Base-by-base conservation (phyloP, 2,329 filamentous ascomycete genomes). In the Aspergillus aculeatinus region DNA sequence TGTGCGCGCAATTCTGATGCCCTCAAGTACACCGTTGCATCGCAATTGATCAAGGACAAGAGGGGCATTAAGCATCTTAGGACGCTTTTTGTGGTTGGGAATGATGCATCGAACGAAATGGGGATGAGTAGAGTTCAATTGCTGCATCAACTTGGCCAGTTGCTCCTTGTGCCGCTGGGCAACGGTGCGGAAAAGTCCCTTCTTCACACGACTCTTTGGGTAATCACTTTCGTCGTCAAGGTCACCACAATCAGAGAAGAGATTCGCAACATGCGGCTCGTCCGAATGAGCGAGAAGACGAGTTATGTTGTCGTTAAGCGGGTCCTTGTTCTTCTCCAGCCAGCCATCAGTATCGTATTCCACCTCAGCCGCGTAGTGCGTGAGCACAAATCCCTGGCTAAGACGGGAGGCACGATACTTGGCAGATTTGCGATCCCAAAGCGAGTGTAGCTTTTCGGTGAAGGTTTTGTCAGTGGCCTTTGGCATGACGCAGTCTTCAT, bases 281-380 rank as follows among this genome's bases (percentile, higher is more conserved):
- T 83, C 87, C 1, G 96, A 99, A 14, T 84, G 83, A 42, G 93
- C 91, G 39, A 99, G 84, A 7, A 99, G 83, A 23, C 92, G 87
- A 0, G 96, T 99, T 63, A 99, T 85, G 64, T 98, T 99, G 82
- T 99, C 96, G 70, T 98, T 98, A 50, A 99, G 77, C 1, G 95
- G 96, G 70, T 99, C 95, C 75, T 99, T 99, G 82, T 99, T 99
- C 83, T 98, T 99, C 76, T 98, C 94, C 35, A 99, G 80, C 95
- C 95, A 99, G 60, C 90, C 90, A 59, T 94, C 87, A 0, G 95
- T 99, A 0, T 89, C 92, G 74, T 99, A 99, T 75, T 99, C 96
- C 2, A 99, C 95, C 75, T 98, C 95, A 27, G 95, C 93, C 25
- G 95, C 95, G 72, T 99, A 99, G 73, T 99, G 95, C 0, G 95